These are phyloP conservation scores for Buxus sempervirens DNA, from an alignment of 164 flowering plant genomes.

Conservation along the genomic window DNA sequence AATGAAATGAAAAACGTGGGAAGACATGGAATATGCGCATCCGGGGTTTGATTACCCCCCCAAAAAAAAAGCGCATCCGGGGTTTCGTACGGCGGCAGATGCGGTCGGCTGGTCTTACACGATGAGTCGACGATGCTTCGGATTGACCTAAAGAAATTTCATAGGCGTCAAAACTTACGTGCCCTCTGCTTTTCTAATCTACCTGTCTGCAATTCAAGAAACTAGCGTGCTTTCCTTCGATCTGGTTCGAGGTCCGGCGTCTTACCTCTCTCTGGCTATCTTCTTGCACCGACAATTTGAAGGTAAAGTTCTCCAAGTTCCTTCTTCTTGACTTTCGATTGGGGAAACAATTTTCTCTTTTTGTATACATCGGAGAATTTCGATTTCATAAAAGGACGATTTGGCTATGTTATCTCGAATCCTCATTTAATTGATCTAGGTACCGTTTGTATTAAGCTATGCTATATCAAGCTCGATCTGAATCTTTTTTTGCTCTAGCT, in stretches of 20 bases:
- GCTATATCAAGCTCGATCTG: not conserved
- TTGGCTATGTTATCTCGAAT: not conserved
- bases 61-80: not conserved
- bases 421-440: not conserved
- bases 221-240: not conserved
- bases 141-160: too few species aligned
- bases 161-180: too few species aligned
- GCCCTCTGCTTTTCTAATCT: not conserved
- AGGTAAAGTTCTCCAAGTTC: not conserved
- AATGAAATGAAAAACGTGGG: too few species aligned
- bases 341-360: not conserved
- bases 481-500: not conserved
- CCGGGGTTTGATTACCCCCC: too few species aligned
- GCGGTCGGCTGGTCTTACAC: conserved; percentile 22
- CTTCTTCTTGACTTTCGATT: not conserved
- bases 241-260: not conserved
- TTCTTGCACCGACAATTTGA: not conserved
- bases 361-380: too few species aligned
- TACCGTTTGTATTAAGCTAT: not conserved
- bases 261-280: not conserved
- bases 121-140: too few species aligned
- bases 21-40: too few species aligned
- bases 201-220: not conserved
- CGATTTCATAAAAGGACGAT: not conserved
- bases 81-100: conserved; percentile 23